Evolutionary conservation across 2,329 filamentous ascomycete species (phyloP).

Genomic region (Trichoderma afroharzianum): DNA sequence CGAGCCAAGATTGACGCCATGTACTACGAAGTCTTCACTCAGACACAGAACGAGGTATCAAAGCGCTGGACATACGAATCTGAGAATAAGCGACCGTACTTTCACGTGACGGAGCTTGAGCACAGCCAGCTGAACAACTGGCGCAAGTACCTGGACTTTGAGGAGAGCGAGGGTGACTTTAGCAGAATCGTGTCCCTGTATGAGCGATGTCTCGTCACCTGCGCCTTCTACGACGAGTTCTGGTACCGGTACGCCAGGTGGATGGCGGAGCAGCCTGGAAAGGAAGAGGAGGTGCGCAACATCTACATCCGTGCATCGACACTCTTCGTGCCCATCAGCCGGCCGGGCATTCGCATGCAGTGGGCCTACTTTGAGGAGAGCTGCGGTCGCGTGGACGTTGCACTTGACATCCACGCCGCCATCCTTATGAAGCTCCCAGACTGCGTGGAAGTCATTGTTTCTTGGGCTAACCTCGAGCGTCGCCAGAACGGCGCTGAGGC

Average conservation of each 20-base stretch:
- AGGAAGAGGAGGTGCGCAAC: conserved; percentile 85
- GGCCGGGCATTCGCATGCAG: conserved; percentile 78
- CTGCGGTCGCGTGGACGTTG: conserved; percentile 69
- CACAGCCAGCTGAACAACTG: conserved; percentile 82
- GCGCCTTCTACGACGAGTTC: conserved; percentile 94
- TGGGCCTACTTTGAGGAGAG: conserved; percentile 96
- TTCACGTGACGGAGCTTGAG: conserved; percentile 91
- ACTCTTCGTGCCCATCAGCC: conserved; percentile 80
- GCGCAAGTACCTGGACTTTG: conserved; percentile 95
- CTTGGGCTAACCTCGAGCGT: conserved; percentile 80
- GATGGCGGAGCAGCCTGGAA: conserved; percentile 78
- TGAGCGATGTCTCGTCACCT: conserved; percentile 88
- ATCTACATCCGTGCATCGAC: conserved; percentile 86
- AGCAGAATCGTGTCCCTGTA: conserved; percentile 77
- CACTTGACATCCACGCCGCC: conserved; percentile 78
- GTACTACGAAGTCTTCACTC: conserved; percentile 76
- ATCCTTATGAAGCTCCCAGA: conserved; percentile 74
- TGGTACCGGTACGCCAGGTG: conserved; percentile 97
- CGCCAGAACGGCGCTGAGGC: conserved; percentile 80
- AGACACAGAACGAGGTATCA: conserved; percentile 80
- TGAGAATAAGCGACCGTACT: conserved; percentile 93
- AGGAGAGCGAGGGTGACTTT: conserved; percentile 79
- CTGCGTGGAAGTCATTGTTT: conserved; percentile 82
- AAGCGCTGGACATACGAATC: conserved; percentile 95
- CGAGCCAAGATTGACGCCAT: conserved; percentile 74